Percentiles rank a stretch among this genome's conserved stretches.
These are phyloP conservation scores for Gleditsia sinensis DNA, from an alignment of 306 rosid species.

Conservation along the genomic window DNA sequence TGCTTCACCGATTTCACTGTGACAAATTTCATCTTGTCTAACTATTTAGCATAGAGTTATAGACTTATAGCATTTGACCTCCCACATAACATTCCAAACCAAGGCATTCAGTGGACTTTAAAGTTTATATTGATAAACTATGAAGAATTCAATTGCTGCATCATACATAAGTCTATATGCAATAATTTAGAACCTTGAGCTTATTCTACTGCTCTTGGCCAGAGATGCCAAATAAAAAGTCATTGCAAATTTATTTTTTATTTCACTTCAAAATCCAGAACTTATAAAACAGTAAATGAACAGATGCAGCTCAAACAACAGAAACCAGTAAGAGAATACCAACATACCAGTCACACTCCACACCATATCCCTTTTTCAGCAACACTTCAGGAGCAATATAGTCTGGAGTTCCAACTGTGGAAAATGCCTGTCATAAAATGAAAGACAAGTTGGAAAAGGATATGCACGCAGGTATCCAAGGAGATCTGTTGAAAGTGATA, in stretches of 20 bases:
- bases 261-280: constrained; percentile 25
- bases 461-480: constrained; percentile 16
- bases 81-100: not conserved
- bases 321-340: constrained; percentile 21
- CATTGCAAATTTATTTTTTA: constrained; percentile 1
- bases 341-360: constrained; percentile 91
- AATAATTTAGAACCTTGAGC: constrained; percentile 10
- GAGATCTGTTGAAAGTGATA: constrained; percentile 2
- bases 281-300: not conserved
- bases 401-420: constrained; percentile 95
- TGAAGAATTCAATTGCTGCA: not conserved
- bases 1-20: not conserved
- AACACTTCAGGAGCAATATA: constrained; percentile 92
- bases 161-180: not conserved
- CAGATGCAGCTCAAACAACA: constrained; percentile 10
- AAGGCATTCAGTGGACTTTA: not conserved
- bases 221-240: not conserved
- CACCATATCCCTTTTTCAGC: constrained; percentile 83
- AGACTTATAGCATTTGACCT: constrained; percentile 1
- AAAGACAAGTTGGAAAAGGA: constrained; percentile 33
- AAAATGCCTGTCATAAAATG: constrained; percentile 69
- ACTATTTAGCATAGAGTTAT: not conserved
- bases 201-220: not conserved
- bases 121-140: not conserved
- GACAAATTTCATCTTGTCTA: not conserved